A percentile compares a stretch with the other conserved stretches of the same genome.
These are phyloP conservation scores for Sarocladium strictum DNA, from an alignment of 2,329 filamentous ascomycete genomes.

Conservation along the genomic window DNA sequence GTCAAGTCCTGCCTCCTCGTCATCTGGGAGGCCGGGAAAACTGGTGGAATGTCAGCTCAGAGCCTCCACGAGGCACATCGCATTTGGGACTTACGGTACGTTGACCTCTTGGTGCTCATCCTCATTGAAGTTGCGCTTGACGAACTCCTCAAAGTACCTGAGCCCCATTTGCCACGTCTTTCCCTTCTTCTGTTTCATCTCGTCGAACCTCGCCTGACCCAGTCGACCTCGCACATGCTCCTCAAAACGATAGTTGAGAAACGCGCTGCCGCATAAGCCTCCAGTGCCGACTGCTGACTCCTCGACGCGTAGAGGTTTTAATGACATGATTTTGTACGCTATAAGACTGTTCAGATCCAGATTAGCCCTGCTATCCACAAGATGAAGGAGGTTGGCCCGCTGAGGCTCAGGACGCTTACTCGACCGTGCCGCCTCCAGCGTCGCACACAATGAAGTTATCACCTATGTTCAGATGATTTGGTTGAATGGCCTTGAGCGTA, in stretches of 20 bases:
- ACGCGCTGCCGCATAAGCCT: slow-evolving; percentile 70
- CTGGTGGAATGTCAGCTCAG: slow-evolving; percentile 23
- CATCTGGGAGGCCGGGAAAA: slow-evolving; percentile 70
- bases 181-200: slow-evolving; percentile 71
- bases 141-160: slow-evolving; percentile 77
- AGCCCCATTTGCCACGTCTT: slow-evolving; percentile 78
- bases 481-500: slow-evolving; percentile 72
- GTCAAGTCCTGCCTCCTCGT: slow-evolving; percentile 68
- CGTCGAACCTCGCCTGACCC: slow-evolving; percentile 60
- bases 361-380: slow-evolving; percentile 16
- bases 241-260: slow-evolving; percentile 75
- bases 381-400: not conserved
- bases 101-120: slow-evolving; percentile 74
- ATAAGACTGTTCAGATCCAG: slow-evolving; percentile 48
- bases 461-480: slow-evolving; percentile 64
- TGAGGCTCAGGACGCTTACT: slow-evolving; percentile 41
- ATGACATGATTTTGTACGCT: slow-evolving; percentile 71
- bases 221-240: slow-evolving; percentile 66
- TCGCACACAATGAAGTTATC: slow-evolving; percentile 60
- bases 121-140: slow-evolving; percentile 78
- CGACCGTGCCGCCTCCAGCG: slow-evolving; percentile 60
- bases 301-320: slow-evolving; percentile 66
- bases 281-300: slow-evolving; percentile 77
- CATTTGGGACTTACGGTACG: slow-evolving; percentile 63
- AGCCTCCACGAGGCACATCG: no score